Evolutionary conservation across 768 basidiomycete species (phyloP).

Genomic region (Rhodotorula diobovata): DNA sequence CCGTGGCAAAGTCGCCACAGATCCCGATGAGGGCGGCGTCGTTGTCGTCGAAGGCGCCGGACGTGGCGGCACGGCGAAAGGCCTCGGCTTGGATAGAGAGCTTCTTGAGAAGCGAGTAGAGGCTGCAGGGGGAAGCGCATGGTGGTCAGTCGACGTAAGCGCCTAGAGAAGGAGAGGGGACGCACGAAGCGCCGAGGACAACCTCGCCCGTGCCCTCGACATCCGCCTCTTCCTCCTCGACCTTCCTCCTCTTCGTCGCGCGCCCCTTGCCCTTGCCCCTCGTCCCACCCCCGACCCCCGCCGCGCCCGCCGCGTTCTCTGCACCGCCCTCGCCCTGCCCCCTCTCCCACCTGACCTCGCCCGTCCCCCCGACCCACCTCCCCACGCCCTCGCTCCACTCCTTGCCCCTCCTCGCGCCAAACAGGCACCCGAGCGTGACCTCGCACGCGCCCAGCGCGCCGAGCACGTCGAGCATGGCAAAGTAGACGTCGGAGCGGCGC

Average conservation of each 20-base stretch:
- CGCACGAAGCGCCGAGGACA: conserved; percentile 46
- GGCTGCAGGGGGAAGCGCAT: not conserved
- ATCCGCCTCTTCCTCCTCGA: not conserved
- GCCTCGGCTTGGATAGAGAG: conserved; percentile 56
- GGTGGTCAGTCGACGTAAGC: not conserved
- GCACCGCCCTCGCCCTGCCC: too few relatives aligned
- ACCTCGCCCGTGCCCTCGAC: not conserved
- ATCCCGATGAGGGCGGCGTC: conserved; percentile 22
- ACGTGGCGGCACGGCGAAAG: conserved; percentile 53
- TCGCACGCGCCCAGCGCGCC: conserved; percentile 56
- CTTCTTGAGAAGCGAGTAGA: conserved; percentile 56
- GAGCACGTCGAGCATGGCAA: conserved; percentile 54
- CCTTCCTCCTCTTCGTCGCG: conserved; percentile 15
- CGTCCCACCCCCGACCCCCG: not conserved
- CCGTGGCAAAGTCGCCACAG: conserved; percentile 53
- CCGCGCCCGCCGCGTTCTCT: too few relatives aligned
- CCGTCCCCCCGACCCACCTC: conserved; percentile 55
- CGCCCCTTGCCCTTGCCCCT: not conserved
- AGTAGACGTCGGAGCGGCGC: conserved; percentile 52
- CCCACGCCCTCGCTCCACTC: conserved; percentile 51
- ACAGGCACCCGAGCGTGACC: conserved; percentile 53
- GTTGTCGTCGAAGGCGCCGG: conserved; percentile 39
- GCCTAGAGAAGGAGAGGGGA: conserved; percentile 48
- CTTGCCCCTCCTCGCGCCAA: conserved; percentile 51
- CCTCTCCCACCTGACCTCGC: conserved; percentile 50